A percentile compares a stretch with the other conserved stretches of the same genome.
Evolutionary conservation across 2,329 filamentous ascomycete genomes (phyloP).

Genomic region (Fusarium musae): DNA sequence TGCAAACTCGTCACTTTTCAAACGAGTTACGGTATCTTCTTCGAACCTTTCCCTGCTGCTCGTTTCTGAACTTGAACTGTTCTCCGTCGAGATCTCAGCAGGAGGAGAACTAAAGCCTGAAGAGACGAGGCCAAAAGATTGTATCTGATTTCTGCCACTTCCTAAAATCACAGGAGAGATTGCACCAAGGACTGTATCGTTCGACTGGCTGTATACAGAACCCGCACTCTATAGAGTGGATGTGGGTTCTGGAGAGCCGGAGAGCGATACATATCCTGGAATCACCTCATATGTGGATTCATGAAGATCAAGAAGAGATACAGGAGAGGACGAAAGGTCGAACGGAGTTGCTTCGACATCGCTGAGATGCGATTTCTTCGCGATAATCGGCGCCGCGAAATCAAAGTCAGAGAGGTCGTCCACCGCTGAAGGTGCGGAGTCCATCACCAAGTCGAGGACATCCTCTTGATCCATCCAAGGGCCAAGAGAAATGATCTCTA

Average conservation of each 20-base stretch:
- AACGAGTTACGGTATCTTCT: constrained; percentile 16
- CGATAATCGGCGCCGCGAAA: not conserved
- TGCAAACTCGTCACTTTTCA: constrained; percentile 28
- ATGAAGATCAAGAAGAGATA: not conserved
- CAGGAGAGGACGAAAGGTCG: not conserved
- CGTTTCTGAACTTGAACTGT: constrained; percentile 6
- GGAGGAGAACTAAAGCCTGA: not conserved
- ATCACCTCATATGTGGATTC: not conserved
- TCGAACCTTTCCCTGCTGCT: constrained; percentile 4
- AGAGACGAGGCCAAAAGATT: not conserved
- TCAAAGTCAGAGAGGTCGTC: not conserved
- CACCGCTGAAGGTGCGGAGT: not conserved
- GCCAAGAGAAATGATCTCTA: constrained; percentile 7
- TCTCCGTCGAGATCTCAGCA: not conserved
- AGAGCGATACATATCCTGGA: not conserved
- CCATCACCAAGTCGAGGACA: not conserved
- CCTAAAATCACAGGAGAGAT: not conserved
- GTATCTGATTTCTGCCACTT: not conserved
- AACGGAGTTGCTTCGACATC: not conserved
- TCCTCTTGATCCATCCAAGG: not conserved
- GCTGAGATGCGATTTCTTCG: not conserved
- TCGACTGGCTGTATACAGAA: not conserved
- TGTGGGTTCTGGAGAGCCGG: not conserved
- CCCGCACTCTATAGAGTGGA: constrained; percentile 31
- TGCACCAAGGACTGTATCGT: not conserved